Percentiles rank a stretch among this genome's conserved stretches.
Evolutionary conservation across 2,329 filamentous ascomycete species (phyloP).

Genomic region (Ceratocystis cacaofunesta): DNA sequence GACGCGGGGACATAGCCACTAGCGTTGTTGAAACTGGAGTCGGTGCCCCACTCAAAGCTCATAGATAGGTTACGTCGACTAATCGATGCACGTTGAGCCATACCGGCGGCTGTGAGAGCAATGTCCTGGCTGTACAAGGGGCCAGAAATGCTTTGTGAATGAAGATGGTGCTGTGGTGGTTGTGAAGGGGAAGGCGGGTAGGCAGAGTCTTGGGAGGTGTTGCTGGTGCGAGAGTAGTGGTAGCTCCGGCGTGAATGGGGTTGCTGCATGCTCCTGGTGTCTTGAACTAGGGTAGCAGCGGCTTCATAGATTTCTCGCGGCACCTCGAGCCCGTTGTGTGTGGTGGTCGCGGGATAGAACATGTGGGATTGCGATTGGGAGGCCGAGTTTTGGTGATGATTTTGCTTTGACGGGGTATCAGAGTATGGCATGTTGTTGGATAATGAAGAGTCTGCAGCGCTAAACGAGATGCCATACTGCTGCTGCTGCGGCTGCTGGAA

Average conservation of each 20-base stretch:
- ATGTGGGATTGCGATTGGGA: background rate
- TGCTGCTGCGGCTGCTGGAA: background rate
- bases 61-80: constrained; percentile 4
- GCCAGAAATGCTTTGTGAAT: constrained; percentile 6
- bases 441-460: constrained; percentile 17
- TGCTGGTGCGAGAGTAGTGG: constrained; percentile 18
- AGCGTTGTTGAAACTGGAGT: constrained; percentile 43
- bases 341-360: background rate
- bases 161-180: background rate
- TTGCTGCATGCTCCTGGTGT: constrained; percentile 25
- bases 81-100: background rate
- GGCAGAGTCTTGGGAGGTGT: background rate
- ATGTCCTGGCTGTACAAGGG: background rate
- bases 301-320: constrained; percentile 15
- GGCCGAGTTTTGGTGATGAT: background rate
- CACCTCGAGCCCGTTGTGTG: constrained; percentile 11
- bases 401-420: background rate
- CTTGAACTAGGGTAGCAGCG: constrained; percentile 15
- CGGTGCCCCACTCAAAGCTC: constrained; percentile 51
- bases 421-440: background rate
- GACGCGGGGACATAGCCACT: constrained; percentile 45
- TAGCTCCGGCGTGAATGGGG: constrained; percentile 28
- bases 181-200: background rate
- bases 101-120: background rate
- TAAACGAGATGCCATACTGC: constrained; percentile 18